These are phyloP conservation scores for Puccinia horiana DNA, from an alignment of 1,284 basidiomycete species.

Conservation along the genomic window DNA sequence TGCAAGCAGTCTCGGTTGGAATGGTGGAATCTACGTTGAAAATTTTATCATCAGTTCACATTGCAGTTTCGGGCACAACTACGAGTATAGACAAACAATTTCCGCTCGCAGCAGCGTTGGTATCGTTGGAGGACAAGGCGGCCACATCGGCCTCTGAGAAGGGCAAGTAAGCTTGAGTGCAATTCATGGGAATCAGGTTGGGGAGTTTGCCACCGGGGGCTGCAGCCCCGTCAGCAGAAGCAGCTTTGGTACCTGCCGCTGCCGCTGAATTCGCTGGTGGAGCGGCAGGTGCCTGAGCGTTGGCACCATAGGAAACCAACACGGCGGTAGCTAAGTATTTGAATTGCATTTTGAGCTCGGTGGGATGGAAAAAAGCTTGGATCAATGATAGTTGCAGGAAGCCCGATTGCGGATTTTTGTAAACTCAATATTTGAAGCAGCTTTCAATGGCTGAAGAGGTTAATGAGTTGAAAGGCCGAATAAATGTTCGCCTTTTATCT, in stretches of 20 bases:
- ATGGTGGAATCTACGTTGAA: conserved; percentile 26
- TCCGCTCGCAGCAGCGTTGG: conserved; percentile 4
- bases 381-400: not conserved
- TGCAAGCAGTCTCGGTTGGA: conserved; percentile 31
- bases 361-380: not conserved
- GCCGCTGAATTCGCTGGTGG: not conserved
- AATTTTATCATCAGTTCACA: not conserved
- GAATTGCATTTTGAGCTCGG: conserved; percentile 4
- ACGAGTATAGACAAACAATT: conserved; percentile 15
- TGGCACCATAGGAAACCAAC: not conserved
- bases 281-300: not conserved
- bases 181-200: conserved; percentile 12
- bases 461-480: not conserved
- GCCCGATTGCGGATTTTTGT: not conserved
- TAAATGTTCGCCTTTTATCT: not conserved
- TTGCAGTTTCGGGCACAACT: not conserved
- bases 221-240: conserved; percentile 3
- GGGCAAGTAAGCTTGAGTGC: conserved; percentile 37
- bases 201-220: conserved; percentile 1
- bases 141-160: conserved; percentile 40
- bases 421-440: not conserved
- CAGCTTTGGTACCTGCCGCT: not conserved
- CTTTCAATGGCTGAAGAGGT: not conserved
- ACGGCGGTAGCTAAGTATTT: conserved; percentile 9
- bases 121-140: conserved; percentile 26